Evolutionary conservation across 805 yeast species (phyloP).

Genomic region (Metschnikowia reukaufii): DNA sequence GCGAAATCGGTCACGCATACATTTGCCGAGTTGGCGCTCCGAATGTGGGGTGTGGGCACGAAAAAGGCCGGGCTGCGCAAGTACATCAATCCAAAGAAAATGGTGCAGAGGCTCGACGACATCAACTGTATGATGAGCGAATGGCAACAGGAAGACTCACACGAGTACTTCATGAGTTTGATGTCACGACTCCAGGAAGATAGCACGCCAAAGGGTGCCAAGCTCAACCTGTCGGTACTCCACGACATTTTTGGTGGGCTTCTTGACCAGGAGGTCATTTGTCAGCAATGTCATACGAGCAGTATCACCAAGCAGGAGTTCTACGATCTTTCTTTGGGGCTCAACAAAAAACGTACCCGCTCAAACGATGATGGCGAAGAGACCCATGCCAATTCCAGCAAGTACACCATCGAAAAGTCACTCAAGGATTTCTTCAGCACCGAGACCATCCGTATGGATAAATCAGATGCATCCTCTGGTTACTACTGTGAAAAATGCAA

Average conservation of each 20-base stretch:
- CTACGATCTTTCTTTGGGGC: conserved; percentile 84
- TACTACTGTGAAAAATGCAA: conserved; percentile 89
- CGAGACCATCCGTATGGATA: conserved; percentile 71
- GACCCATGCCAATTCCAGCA: neutral
- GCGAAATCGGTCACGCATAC: conserved; percentile 62
- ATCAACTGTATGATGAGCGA: conserved; percentile 95
- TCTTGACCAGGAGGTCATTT: conserved; percentile 78
- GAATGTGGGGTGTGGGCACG: conserved; percentile 63
- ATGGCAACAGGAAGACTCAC: conserved; percentile 98
- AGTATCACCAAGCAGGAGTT: conserved; percentile 91
- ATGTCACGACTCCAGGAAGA: conserved; percentile 89
- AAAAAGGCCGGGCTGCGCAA: conserved; percentile 30
- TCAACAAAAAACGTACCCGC: conserved; percentile 45
- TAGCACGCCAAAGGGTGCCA: conserved; percentile 85
- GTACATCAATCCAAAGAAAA: conserved; percentile 71
- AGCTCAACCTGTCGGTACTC: conserved; percentile 74
- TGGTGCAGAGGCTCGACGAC: conserved; percentile 70
- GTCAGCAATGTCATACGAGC: conserved; percentile 77
- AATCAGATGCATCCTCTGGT: conserved; percentile 62
- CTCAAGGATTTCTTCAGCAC: conserved; percentile 79
- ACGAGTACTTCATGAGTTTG: conserved; percentile 93
- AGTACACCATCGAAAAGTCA: conserved; percentile 70
- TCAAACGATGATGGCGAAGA: conserved; percentile 9
- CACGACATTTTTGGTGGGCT: conserved; percentile 95
- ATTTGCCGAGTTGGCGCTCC: conserved; percentile 64